phyloP scores from a whole-genome alignment of 352 stramenopile genomes.

The Pythium phragmitis region DNA sequence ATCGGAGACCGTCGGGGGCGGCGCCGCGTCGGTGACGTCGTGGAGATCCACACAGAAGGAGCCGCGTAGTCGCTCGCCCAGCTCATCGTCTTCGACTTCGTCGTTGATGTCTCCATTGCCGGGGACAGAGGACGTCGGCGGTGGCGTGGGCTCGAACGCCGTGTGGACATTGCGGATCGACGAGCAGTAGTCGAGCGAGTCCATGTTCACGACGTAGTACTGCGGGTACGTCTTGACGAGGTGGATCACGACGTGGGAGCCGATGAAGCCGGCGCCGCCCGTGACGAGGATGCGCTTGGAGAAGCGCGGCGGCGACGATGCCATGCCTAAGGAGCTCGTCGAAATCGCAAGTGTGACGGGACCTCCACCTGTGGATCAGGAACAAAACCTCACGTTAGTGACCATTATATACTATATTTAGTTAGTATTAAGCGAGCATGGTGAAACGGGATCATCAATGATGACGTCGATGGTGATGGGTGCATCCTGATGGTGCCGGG shows the following conservation, averaged over 20 bases:
- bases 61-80: constrained; percentile 44
- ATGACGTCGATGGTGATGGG: too few relatives aligned
- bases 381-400: too few relatives aligned
- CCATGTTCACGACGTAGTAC: constrained; percentile 97
- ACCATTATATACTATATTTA: too few relatives aligned
- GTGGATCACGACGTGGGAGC: constrained; percentile 96
- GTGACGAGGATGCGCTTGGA: constrained; percentile 96
- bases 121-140: background rate
- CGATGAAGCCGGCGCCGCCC: constrained; percentile 96
- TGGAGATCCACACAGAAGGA: constrained; percentile 46
- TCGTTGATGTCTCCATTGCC: constrained; percentile 30
- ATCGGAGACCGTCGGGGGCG: constrained; percentile 13
- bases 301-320: constrained; percentile 19
- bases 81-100: constrained; percentile 35
- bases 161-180: constrained; percentile 70
- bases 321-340: too few relatives aligned
- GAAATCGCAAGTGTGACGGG: too few relatives aligned
- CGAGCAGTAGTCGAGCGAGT: constrained; percentile 88
- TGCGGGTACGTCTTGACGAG: constrained; percentile 96
- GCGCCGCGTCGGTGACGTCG: background rate
- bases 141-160: constrained; percentile 30
- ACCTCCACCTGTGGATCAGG: too few relatives aligned
- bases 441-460: too few relatives aligned
- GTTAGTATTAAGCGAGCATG: too few relatives aligned
- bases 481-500: too few relatives aligned